Evolutionary conservation across 352 stramenopile species (phyloP).

Genomic region (Globisporangium yorkense): DNA sequence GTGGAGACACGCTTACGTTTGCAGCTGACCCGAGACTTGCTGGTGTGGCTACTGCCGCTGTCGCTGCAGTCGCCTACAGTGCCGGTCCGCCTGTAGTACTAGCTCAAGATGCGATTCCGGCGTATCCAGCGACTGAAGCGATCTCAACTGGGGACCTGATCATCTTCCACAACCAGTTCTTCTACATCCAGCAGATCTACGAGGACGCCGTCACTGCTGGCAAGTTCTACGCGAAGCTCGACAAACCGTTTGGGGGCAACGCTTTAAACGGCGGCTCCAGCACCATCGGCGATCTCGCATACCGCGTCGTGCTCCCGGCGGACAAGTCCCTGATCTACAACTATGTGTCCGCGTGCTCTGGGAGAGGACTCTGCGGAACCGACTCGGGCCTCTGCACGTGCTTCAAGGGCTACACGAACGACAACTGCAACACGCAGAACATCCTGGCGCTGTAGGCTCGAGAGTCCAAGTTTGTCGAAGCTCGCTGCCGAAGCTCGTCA

Average conservation of each 20-base stretch:
- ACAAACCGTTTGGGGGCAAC: constrained; percentile 34
- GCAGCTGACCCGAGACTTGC: neutral
- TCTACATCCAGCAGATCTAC: constrained; percentile 21
- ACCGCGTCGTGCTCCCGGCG: constrained; percentile 9
- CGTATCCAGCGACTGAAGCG: no score
- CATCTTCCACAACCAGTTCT: constrained; percentile 61
- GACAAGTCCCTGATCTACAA: constrained; percentile 37
- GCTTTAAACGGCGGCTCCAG: no score
- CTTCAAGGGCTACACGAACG: constrained; percentile 88
- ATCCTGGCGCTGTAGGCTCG: constrained; percentile 57
- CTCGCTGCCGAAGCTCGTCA: neutral
- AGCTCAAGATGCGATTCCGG: no score
- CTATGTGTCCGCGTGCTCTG: constrained; percentile 71
- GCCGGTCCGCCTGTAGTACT: no score
- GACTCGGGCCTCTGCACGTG: constrained; percentile 75
- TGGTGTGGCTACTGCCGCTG: neutral
- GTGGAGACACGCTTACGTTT: constrained; percentile 15
- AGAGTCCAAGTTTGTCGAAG: neutral
- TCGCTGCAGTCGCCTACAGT: no score
- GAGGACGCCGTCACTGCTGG: neutral
- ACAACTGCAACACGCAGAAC: constrained; percentile 84
- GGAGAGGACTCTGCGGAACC: constrained; percentile 58
- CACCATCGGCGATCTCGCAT: no score
- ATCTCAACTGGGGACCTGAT: no score
- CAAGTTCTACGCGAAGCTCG: constrained; percentile 17